Evolutionary conservation across 495 filamentous ascomycete species (phyloP).

Genomic region (Tetracladium setigerum): DNA sequence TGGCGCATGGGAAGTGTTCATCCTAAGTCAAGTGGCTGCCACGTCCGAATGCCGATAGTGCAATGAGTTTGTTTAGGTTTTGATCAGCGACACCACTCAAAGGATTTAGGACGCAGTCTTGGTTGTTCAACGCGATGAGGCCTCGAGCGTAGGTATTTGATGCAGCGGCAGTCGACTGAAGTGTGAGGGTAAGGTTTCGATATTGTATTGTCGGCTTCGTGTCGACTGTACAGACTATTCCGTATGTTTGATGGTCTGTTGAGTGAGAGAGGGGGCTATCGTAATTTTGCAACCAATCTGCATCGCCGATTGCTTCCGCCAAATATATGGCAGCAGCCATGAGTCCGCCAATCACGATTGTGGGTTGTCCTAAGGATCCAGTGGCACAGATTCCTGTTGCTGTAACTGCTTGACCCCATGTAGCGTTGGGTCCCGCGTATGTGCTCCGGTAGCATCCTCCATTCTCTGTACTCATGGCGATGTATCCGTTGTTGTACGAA

Average conservation of each 20-base stretch:
- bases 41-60: background rate
- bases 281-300: background rate
- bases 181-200: background rate
- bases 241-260: too few species aligned
- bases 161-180: background rate
- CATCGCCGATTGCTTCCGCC: background rate
- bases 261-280: background rate
- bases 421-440: background rate
- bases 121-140: background rate
- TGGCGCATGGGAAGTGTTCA: too few species aligned
- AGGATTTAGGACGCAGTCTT: background rate
- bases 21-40: too few species aligned
- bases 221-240: background rate
- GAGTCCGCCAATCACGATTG: background rate
- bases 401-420: background rate
- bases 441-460: background rate
- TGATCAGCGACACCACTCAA: too few species aligned
- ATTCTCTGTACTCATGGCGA: background rate
- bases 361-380: background rate
- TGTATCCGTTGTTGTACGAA: background rate
- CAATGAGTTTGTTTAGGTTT: background rate
- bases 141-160: background rate
- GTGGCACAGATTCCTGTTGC: background rate
- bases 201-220: background rate
- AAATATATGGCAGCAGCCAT: background rate